Percentiles rank a stretch among this genome's conserved stretches.
phyloP scores from a whole-genome alignment of 495 filamentous ascomycete genomes.

The Haplographium delicatum region DNA sequence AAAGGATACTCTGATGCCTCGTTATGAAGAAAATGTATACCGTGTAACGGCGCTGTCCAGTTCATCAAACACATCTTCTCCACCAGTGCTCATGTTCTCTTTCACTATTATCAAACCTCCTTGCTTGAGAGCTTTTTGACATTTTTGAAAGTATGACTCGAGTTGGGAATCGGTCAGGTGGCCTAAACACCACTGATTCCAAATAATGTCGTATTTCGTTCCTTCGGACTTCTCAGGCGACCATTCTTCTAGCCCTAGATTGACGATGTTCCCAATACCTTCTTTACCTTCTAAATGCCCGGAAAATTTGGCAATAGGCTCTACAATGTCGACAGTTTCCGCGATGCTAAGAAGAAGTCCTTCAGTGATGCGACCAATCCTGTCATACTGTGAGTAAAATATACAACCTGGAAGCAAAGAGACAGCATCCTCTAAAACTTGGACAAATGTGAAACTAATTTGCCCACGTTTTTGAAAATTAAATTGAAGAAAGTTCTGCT shows the following conservation, averaged over 20 bases:
- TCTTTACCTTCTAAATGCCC: slow-evolving; percentile 34
- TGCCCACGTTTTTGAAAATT: not conserved
- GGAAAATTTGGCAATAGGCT: slow-evolving; percentile 55
- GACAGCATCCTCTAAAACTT: not conserved
- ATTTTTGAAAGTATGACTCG: slow-evolving; percentile 58
- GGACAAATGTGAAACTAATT: not conserved
- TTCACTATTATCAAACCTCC: slow-evolving; percentile 71
- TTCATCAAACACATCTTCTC: slow-evolving; percentile 67
- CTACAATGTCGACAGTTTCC: slow-evolving; percentile 45
- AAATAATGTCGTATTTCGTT: slow-evolving; percentile 55
- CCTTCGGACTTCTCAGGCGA: slow-evolving; percentile 26
- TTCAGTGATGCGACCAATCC: slow-evolving; percentile 52
- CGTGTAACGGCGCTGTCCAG: slow-evolving; percentile 73
- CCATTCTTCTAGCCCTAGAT: slow-evolving; percentile 74
- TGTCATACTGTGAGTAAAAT: too few relatives aligned
- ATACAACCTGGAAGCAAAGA: too few relatives aligned
- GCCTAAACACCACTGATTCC: slow-evolving; percentile 90
- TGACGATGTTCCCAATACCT: slow-evolving; percentile 60
- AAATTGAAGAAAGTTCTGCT: not conserved
- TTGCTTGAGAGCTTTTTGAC: slow-evolving; percentile 43
- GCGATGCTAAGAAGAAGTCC: slow-evolving; percentile 38
- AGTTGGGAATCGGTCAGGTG: slow-evolving; percentile 80
- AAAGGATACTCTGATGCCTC: too few relatives aligned
- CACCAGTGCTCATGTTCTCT: slow-evolving; percentile 71
- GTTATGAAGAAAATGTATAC: slow-evolving; percentile 25